Evolutionary conservation across 352 stramenopile genomes (phyloP).

Genomic region (Phytopythium montanum): DNA sequence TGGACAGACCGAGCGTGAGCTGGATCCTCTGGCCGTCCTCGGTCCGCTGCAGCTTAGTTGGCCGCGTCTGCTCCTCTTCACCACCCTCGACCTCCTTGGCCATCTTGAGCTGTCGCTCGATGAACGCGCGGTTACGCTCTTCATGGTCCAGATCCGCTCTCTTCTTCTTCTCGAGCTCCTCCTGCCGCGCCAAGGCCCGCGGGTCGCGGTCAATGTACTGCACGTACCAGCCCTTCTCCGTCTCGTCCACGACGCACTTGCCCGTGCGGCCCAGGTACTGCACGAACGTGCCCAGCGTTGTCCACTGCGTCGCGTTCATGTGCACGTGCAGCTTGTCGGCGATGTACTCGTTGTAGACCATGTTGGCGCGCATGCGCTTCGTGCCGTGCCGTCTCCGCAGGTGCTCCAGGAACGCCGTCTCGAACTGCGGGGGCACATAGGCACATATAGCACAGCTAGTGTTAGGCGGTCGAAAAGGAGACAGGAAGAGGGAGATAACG

Average conservation of each 20-base stretch:
- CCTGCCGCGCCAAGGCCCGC: slow-evolving; percentile 83
- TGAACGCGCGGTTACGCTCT: slow-evolving; percentile 74
- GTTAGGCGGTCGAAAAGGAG: background rate
- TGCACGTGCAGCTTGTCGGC: slow-evolving; percentile 98
- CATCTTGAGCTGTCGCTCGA: slow-evolving; percentile 74
- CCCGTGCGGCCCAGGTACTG: slow-evolving; percentile 98
- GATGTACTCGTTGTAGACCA: slow-evolving; percentile 99
- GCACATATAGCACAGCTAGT: background rate
- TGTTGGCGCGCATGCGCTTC: slow-evolving; percentile 95
- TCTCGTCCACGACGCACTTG: slow-evolving; percentile 97
- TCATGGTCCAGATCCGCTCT: slow-evolving; percentile 90
- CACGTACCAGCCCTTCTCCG: slow-evolving; percentile 98
- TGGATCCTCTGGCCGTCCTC: slow-evolving; percentile 47
- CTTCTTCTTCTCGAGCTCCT: slow-evolving; percentile 85
- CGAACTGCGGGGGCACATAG: slow-evolving; percentile 74
- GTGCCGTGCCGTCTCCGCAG: slow-evolving; percentile 93
- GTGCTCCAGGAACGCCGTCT: slow-evolving; percentile 94
- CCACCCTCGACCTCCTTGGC: slow-evolving; percentile 28
- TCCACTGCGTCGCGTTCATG: slow-evolving; percentile 99
- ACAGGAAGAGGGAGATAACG: background rate
- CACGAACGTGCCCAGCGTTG: slow-evolving; percentile 95
- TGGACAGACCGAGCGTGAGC: slow-evolving; percentile 24
- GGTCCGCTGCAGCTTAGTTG: slow-evolving; percentile 59
- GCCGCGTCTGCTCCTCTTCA: slow-evolving; percentile 24
- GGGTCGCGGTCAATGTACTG: slow-evolving; percentile 95